Evolutionary conservation across 768 basidiomycete genomes (phyloP), one percentile per base, ranked within the genome.

Genomic region (Collybia nuda): DNA sequence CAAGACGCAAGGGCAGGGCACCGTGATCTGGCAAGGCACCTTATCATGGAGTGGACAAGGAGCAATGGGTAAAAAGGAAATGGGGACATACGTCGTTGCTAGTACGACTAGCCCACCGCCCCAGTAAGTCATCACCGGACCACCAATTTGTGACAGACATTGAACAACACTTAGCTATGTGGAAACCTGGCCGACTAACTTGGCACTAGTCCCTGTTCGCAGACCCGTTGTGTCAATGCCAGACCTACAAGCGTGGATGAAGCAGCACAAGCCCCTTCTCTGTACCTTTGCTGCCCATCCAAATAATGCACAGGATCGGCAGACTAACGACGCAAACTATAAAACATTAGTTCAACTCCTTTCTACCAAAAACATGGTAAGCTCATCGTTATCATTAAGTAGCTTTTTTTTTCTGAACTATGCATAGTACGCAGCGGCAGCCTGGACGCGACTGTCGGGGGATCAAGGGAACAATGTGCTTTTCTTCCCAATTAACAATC

Each of bases 201-300:
- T 86, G 54, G 56, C 62, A 1, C 62, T 85, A 6, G 65, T 63
- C 12, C 66, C 76, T 5, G 69, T 75, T 18, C 72, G 67, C 3
- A 11, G 12, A 11, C 32, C 32, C 32, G 61, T 72, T 0, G 72
- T 79, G 11, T 55, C 80, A 0, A 28, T 57, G 4, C 5, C 39
- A 1, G 75, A 78, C 6, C 62, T 86, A 9, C 68, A 68, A 38
- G 44, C 53, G 2, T 86, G 85, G 85, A 63, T 82, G 29, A 72
- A 63, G 42, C 69, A 66, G 5, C 63, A 71, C 46, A 65, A 72
- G 26, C 67, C 73, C 24, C 67, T 61, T 1, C 35, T 82, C 9
- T 76, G 79, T 50, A 67, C 68, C 4, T 75, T 85, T 52, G 60
- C 66, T 47, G 61, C 72, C 2, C 54, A 58, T 8, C 45, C 52